Evolutionary conservation across 495 filamentous ascomycete genomes (phyloP).

Genomic region (Annulohypoxylon stygium): DNA sequence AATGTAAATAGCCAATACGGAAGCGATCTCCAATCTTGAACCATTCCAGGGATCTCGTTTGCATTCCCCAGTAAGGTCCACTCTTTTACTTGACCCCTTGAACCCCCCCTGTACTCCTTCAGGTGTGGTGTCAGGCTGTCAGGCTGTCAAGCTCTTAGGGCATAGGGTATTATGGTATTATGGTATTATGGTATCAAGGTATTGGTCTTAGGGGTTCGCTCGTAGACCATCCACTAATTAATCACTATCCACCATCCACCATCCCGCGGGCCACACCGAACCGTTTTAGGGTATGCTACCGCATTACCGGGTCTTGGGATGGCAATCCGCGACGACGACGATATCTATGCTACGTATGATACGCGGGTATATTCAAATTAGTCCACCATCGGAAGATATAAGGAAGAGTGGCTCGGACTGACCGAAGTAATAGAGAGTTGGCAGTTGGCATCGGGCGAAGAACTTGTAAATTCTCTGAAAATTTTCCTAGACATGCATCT

Average conservation of each 20-base stretch:
- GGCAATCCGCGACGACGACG: background rate
- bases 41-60: conserved; percentile 15
- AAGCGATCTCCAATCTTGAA: conserved; percentile 11
- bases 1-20: conserved; percentile 37
- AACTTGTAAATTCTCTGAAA: background rate
- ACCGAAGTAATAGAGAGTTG: conserved; percentile 9
- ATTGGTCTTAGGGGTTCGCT: conserved; percentile 17
- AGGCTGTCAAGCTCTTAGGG: no score
- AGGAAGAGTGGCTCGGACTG: conserved; percentile 20
- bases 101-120: background rate
- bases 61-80: conserved; percentile 4
- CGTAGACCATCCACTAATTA: background rate
- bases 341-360: conserved; percentile 3
- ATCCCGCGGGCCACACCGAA: conserved; percentile 38
- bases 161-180: no score
- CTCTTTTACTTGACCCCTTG: background rate
- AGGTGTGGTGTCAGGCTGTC: background rate
- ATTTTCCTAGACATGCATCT: background rate
- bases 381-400: background rate
- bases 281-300: conserved; percentile 38
- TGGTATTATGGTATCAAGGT: no score
- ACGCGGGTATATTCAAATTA: conserved; percentile 5
- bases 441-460: background rate
- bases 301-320: conserved; percentile 29
- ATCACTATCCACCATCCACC: no score